Base-by-base conservation (phyloP, 1,284 basidiomycete species). In the Sanghuangporus baumii region DNA sequence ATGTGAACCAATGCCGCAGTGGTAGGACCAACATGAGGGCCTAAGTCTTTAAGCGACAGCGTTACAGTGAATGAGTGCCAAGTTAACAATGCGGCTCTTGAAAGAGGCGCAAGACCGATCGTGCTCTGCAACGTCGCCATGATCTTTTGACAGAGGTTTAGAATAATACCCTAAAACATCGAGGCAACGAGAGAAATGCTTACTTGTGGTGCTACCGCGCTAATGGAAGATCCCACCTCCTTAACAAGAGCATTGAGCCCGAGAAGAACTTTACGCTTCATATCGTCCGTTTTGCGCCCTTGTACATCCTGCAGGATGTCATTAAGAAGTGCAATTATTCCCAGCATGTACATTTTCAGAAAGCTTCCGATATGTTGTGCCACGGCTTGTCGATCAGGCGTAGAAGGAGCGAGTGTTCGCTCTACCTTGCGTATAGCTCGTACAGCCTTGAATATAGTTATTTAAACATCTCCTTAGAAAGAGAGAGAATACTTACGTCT, bases 101-200 rank as follows among this genome's bases (percentile, higher is more conserved):
- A 83, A 4, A 99, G 79, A 61, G 89, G 88, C 0, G 83, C 81
- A 8, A 89, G 79, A 48, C 80, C 77, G 6, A 98, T 80, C 72
- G 90, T 93, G 18, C 91, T 94, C 75, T 98, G 96, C 48, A 99
- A 82, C n/a, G 91, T 94, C 0, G 96, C 94, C 89, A 99, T 94
- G 68, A 99, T 89, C 94, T 97, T 68, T 14, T 59, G 69, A 62
- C 50, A 12, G 2, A 18, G 36, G 43, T 55, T 20, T 46, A 3
- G 38, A 62, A 31, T 46, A 8, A 65, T 47, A n/a, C 16, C 9
- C 50, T 37, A 14, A 16, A 5, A 16, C 31, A 12, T 37, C 34
- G 12, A 18, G 11, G 43, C n/a, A 47, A 60, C n/a, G 37, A 26
- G 62, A 34, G n/a, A 66, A 60, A 1, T 65, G 67, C 74, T 66